Percentiles rank a stretch among this genome's conserved stretches.
phyloP scores from a whole-genome alignment of 2,329 filamentous ascomycete genomes.

The Truncatella angustata region DNA sequence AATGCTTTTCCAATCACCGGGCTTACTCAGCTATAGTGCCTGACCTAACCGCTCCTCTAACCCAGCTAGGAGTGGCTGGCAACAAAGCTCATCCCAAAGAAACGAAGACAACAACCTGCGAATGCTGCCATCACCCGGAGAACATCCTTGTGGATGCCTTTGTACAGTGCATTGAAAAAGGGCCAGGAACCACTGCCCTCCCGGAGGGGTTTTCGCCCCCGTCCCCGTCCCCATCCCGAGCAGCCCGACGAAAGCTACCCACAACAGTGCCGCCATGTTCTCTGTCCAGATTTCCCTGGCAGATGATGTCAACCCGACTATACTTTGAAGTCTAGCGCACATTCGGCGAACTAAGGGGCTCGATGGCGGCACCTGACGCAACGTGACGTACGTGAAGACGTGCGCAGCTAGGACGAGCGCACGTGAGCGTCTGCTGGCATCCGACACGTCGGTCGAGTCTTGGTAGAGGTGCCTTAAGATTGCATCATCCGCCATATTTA shows the following conservation, averaged over 20 bases:
- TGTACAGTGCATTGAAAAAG: background rate
- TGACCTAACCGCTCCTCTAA: background rate
- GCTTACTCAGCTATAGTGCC: too few relatives aligned
- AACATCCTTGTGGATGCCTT: background rate
- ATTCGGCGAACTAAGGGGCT: constrained; percentile 10
- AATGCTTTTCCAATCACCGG: too few relatives aligned
- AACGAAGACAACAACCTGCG: constrained; percentile 9
- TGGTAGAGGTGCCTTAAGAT: constrained; percentile 3
- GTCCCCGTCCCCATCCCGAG: background rate
- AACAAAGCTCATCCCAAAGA: constrained; percentile 12
- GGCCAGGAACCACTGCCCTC: background rate
- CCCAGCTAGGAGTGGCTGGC: constrained; percentile 10
- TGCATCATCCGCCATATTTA: constrained; percentile 4
- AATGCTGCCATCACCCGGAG: background rate
- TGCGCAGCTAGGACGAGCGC: constrained; percentile 11
- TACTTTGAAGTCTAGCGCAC: constrained; percentile 1
- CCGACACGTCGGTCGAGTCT: background rate
- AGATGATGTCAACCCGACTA: background rate
- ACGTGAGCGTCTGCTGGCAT: background rate
- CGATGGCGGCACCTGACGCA: constrained; percentile 8
- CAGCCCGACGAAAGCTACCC: background rate
- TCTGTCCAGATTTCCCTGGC: background rate
- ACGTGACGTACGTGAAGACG: constrained; percentile 10
- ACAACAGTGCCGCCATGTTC: background rate
- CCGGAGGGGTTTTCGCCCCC: background rate